Conservation (phyloP, 495 filamentous ascomycete species). For the Tirmania nivea region DNA sequence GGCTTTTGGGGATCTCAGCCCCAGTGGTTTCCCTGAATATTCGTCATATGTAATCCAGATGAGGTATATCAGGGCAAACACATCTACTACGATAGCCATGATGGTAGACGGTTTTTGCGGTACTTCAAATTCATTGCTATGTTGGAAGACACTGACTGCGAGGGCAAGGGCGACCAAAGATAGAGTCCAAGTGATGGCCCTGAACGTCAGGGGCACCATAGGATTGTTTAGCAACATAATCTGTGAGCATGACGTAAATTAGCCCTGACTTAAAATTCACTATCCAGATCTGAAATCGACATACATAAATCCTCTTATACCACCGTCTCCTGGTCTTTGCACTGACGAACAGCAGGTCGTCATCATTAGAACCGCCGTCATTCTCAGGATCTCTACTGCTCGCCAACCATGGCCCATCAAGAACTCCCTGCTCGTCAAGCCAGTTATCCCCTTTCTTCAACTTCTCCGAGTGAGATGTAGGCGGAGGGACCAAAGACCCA, state of each 20-base stretch:
- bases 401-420: conserved; percentile 32
- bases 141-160: conserved; percentile 48
- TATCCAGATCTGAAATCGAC: conserved; percentile 1
- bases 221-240: conserved; percentile 52
- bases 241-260: conserved; percentile 13
- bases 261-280: not conserved
- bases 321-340: conserved; percentile 28
- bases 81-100: conserved; percentile 81
- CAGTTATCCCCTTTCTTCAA: conserved; percentile 27
- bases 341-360: conserved; percentile 7
- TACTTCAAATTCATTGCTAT: conserved; percentile 25
- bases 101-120: conserved; percentile 42
- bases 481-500: conserved; percentile 31
- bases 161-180: conserved; percentile 65
- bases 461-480: conserved; percentile 26
- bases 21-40: conserved; percentile 80
- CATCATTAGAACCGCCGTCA: conserved; percentile 18
- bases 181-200: conserved; percentile 61
- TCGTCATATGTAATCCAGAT: conserved; percentile 91
- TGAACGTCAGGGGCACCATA: conserved; percentile 64
- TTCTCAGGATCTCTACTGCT: conserved; percentile 29
- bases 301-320: conserved; percentile 31
- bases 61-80: conserved; percentile 69
- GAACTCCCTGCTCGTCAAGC: conserved; percentile 27
- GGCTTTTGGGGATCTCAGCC: conserved; percentile 55